Percentiles rank a stretch among this genome's conserved stretches.
phyloP scores from a whole-genome alignment of 768 basidiomycete species.

The Tulasnella calospora region DNA sequence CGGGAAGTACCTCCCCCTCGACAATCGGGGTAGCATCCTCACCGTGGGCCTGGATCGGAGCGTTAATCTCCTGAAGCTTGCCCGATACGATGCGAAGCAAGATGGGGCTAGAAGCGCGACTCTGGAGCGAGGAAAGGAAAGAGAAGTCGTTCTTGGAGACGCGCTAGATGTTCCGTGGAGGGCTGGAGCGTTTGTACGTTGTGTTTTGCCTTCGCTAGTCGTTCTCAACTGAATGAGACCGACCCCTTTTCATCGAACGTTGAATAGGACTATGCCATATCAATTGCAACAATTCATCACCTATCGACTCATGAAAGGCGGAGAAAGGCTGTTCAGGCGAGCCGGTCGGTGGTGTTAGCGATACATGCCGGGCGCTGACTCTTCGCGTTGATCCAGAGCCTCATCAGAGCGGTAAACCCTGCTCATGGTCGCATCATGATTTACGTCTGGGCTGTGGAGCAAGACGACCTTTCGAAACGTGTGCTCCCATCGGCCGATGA shows the following conservation, averaged over 20 bases:
- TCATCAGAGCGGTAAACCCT: slow-evolving; percentile 61
- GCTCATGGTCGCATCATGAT: slow-evolving; percentile 74
- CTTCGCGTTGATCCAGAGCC: slow-evolving; percentile 42
- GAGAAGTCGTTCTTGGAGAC: slow-evolving; percentile 80
- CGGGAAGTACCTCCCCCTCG: slow-evolving; percentile 85
- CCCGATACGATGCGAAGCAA: slow-evolving; percentile 51
- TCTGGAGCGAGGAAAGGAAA: slow-evolving; percentile 35
- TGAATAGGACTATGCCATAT: slow-evolving; percentile 88
- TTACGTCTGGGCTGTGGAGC: slow-evolving; percentile 96
- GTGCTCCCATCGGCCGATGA: slow-evolving; percentile 45
- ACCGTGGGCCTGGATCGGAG: slow-evolving; percentile 86
- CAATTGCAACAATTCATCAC: slow-evolving; percentile 97
- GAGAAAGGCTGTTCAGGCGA: slow-evolving; percentile 65
- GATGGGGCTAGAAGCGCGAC: not conserved
- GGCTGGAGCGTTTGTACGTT: slow-evolving; percentile 69
- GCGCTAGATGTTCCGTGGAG: slow-evolving; percentile 72
- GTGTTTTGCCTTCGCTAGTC: slow-evolving; percentile 18
- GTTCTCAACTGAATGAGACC: not conserved
- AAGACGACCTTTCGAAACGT: slow-evolving; percentile 79
- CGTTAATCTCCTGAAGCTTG: slow-evolving; percentile 68
- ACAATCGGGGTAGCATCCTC: slow-evolving; percentile 56
- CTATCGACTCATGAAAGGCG: slow-evolving; percentile 76
- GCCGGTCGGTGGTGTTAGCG: slow-evolving; percentile 25
- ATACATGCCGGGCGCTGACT: slow-evolving; percentile 13
- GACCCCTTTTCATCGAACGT: not conserved